Evolutionary conservation across 495 filamentous ascomycete species (phyloP), one percentile per base, ranked within the genome.

Genomic region (Usnea hakonensis): DNA sequence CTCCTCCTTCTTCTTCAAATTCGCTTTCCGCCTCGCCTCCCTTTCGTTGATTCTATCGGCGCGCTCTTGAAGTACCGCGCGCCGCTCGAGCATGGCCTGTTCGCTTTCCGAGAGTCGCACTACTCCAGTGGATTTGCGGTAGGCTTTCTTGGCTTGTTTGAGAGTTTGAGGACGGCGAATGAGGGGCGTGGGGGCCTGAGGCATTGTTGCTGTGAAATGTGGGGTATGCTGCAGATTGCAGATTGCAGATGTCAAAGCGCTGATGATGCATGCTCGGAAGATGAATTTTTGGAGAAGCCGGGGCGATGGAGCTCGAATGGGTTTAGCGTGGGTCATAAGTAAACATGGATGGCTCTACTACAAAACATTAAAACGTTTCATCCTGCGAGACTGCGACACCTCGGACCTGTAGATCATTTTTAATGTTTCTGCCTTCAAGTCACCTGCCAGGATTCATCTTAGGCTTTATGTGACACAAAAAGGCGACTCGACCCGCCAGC

Each of bases 1-100:
- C 60, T 64, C 69, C n/a, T 62, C 62, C 53, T 58, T 71, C 55
- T 64, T 71, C 63, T 60, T 67, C 28, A 56, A 21, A 36, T 64
- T 68, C 21, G 53, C 60, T 36, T 58, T 64, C 52, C 52, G 56
- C 55, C 65, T 64, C 7, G 38, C 63, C 53, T 66, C 71, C 57
- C 43, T 60, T 35, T 64, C 65, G 41, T 53, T 68, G 28, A 64
- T 69, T 14, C 62, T 60, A 37, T 62, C 66, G 9, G 65, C 65
- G 10, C 67, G 59, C 28, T 67, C 67, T 46, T 69, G 46, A 3
- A 63, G 43, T 55, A 64, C 64, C 2, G 33, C 55, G 26, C 43
- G 46, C 3, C 60, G 62, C 54, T 70, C 62, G 58, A 65, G 60
- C 26, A 43, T 38, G 17, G 50, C 62, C 50, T 53, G 28, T 64